Conservation (phyloP, 441 rosid genomes). For the Eutrema salsugineum region DNA sequence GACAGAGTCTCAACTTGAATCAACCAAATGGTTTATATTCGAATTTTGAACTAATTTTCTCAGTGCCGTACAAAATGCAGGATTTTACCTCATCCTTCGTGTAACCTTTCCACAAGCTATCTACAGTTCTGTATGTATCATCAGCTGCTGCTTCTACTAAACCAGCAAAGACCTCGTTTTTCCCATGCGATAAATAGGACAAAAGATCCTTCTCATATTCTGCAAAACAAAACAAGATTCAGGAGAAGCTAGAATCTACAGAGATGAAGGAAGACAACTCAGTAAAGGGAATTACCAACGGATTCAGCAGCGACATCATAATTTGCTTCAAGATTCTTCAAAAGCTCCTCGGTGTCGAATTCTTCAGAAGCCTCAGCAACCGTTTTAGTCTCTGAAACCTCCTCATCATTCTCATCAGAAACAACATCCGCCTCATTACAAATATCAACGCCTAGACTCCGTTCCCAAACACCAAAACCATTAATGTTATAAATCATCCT, state of each 20-base stretch:
- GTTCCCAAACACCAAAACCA: conserved; percentile 70
- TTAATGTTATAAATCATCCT: conserved; percentile 55
- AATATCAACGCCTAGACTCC: conserved; percentile 29
- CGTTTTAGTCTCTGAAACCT: background rate
- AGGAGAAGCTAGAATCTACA: background rate
- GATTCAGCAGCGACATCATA: conserved; percentile 13
- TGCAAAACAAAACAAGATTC: conserved; percentile 17
- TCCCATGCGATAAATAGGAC: conserved; percentile 56
- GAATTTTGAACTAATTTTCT: background rate
- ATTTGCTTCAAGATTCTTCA: conserved; percentile 24
- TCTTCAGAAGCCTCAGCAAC: background rate
- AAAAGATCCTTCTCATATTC: conserved; percentile 51
- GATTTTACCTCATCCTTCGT: conserved; percentile 38
- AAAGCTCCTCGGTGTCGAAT: conserved; percentile 9
- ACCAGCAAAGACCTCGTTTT: conserved; percentile 71
- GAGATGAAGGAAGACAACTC: too few relatives aligned
- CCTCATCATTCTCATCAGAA: conserved; percentile 20
- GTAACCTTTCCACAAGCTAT: conserved; percentile 57
- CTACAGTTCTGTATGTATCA: conserved; percentile 43
- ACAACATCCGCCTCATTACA: background rate
- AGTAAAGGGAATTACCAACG: background rate
- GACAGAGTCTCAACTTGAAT: background rate
- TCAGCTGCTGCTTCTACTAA: conserved; percentile 40
- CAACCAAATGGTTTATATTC: background rate
- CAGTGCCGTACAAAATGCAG: background rate